Evolutionary conservation across 75 land plant species (phyloP), one percentile per base, ranked within the genome.

Genomic region (Ceratopteris richardii): DNA sequence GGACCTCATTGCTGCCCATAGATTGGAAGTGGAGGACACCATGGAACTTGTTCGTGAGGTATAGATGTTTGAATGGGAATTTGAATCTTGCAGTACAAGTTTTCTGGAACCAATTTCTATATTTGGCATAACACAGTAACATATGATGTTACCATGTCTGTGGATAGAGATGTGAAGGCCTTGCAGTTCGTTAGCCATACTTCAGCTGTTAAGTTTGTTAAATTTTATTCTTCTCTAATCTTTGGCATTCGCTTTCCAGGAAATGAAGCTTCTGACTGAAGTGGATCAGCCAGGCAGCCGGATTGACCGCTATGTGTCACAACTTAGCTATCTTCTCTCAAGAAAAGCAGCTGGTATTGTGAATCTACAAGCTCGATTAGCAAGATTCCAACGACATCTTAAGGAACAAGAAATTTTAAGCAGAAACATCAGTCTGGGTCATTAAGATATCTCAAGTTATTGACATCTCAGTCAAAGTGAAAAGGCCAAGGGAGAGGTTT

Each of bases 11-110:
- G 61, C 79, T 31, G 70, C 77, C 36, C 79, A 77, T 61, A 74
- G 79, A 33, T 66, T 76, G 57, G 79, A 77, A 61, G 77, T 77
- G 31, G 79, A 77, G 48, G 79, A 73, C 44, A 77, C 79, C 3
- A 77, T 77, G 79, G 79, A 77, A 40, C 61, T 77, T 40, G 79
- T 77, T 42, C 79, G 77, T 1, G 79, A 77, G 77, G 79, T 77
- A 52, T 46, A 5, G n/a, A n/a, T n/a, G n/a, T n/a, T n/a, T n/a
- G n/a, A n/a, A n/a, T n/a, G n/a, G n/a, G n/a, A 40, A 9, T 40
- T 14, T 14, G 9, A 9, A 40, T 40, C 42, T 9, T 40, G 14
- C 12, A 6, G 20, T 48, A 5, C 20, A 48, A 17, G 20, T 48
- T 48, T 13, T 21, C 14, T 48, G 11, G 9, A 21, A 48, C 11